Percentiles rank a stretch among this genome's conserved stretches.
Conservation (phyloP, 73 alveolate genomes). For the Effrenium voratum region DNA sequence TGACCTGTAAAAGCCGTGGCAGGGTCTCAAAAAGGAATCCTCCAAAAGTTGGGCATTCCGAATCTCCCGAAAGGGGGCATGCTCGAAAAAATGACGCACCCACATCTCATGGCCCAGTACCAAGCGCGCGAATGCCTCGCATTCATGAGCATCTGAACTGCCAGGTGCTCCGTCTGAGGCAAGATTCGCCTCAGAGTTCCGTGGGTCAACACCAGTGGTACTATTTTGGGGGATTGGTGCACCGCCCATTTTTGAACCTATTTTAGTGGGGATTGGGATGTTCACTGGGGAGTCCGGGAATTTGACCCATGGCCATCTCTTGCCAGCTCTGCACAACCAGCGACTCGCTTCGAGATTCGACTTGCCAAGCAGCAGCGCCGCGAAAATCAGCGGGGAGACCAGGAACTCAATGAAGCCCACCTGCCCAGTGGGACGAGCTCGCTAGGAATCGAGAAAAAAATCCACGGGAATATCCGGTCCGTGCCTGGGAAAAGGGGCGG, state of each 20-base stretch:
- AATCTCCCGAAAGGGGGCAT: neutral
- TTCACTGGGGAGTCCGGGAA: no score
- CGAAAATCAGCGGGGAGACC: constrained; percentile 83
- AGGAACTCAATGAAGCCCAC: constrained; percentile 84
- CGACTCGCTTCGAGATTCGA: no score
- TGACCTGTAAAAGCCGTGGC: neutral
- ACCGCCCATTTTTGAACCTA: no score
- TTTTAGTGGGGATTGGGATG: no score
- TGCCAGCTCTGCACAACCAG: no score
- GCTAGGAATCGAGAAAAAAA: neutral
- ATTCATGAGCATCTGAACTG: constrained; percentile 91
- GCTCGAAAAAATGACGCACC: neutral
- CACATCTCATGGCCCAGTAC: neutral
- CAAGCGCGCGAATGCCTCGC: constrained; percentile 34
- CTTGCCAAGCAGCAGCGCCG: constrained; percentile 40
- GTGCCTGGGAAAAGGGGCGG: constrained; percentile 85
- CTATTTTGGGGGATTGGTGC: no score
- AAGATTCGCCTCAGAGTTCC: constrained; percentile 30
- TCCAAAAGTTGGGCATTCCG: neutral
- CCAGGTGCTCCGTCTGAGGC: constrained; percentile 86
- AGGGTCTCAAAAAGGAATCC: neutral
- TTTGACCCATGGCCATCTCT: no score
- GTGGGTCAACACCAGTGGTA: neutral
- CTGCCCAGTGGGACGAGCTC: neutral
- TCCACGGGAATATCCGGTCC: neutral